Percentiles rank a stretch among this genome's conserved stretches.
These are phyloP conservation scores for Aspergillus thermomutatus DNA, from an alignment of 2,329 filamentous ascomycete genomes.

Conservation along the genomic window DNA sequence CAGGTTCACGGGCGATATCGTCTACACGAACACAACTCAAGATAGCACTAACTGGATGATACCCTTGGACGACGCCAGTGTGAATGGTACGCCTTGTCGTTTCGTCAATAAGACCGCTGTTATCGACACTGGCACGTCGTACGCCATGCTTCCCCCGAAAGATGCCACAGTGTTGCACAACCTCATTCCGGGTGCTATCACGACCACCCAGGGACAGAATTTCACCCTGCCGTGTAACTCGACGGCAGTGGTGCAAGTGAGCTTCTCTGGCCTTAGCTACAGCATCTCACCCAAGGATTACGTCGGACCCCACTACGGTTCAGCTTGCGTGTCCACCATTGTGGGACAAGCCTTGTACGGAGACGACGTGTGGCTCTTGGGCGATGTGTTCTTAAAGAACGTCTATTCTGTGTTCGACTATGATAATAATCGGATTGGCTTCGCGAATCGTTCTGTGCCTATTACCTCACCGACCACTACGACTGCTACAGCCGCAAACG, in stretches of 20 bases:
- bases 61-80: conserved; percentile 61
- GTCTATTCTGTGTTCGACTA: conserved; percentile 84
- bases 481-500: conserved; percentile 8
- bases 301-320: conserved; percentile 44
- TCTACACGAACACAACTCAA: conserved; percentile 58
- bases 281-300: conserved; percentile 69
- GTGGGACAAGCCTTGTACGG: conserved; percentile 67
- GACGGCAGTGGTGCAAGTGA: conserved; percentile 57
- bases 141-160: conserved; percentile 65
- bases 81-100: conserved; percentile 58
- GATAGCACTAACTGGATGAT: conserved; percentile 69
- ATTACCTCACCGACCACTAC: conserved; percentile 12
- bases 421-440: conserved; percentile 49
- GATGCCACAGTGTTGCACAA: conserved; percentile 68
- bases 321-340: conserved; percentile 64
- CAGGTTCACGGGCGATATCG: conserved; percentile 66
- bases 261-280: conserved; percentile 67
- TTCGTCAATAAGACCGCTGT: conserved; percentile 60
- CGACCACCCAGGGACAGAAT: conserved; percentile 57
- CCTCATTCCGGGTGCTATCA: conserved; percentile 60
- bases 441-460: conserved; percentile 21
- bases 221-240: conserved; percentile 73
- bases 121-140: conserved; percentile 82
- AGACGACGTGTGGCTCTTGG: conserved; percentile 68
- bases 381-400: conserved; percentile 84